Evolutionary conservation across 495 filamentous ascomycete species (phyloP).

Genomic region (Parmelia sp.): DNA sequence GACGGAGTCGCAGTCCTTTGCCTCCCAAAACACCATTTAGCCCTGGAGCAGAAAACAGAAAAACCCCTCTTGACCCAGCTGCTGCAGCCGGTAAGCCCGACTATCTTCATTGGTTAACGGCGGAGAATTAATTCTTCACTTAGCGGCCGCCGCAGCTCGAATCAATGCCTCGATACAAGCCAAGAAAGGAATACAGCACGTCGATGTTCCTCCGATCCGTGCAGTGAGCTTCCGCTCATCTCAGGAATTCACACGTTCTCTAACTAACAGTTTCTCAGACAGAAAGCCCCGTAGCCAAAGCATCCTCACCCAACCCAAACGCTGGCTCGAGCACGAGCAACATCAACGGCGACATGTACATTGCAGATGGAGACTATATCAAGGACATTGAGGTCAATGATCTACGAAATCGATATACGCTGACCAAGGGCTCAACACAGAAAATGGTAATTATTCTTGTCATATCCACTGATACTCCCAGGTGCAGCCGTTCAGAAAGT

Average conservation of each 20-base stretch:
- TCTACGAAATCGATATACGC: slow-evolving; percentile 89
- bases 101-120: background rate
- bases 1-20: slow-evolving; percentile 72
- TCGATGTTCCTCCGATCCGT: slow-evolving; percentile 84
- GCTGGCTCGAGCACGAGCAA: slow-evolving; percentile 47
- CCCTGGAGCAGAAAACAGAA: slow-evolving; percentile 41
- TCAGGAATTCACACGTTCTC: slow-evolving; percentile 8
- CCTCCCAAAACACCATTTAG: slow-evolving; percentile 51
- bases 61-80: slow-evolving; percentile 60
- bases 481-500: slow-evolving; percentile 33
- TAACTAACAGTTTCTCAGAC: slow-evolving; percentile 39
- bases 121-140: slow-evolving; percentile 18
- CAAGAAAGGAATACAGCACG: slow-evolving; percentile 88
- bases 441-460: slow-evolving; percentile 96
- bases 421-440: slow-evolving; percentile 96
- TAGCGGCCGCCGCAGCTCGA: slow-evolving; percentile 84
- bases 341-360: slow-evolving; percentile 81
- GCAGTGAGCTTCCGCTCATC: slow-evolving; percentile 40
- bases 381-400: slow-evolving; percentile 99
- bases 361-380: slow-evolving; percentile 93
- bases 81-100: slow-evolving; percentile 67
- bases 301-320: slow-evolving; percentile 39
- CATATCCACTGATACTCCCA: slow-evolving; percentile 74
- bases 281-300: slow-evolving; percentile 43
- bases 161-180: slow-evolving; percentile 92